Evolutionary conservation across 305 asterid species (phyloP).

Genomic region (Fraxinus angustifolia): DNA sequence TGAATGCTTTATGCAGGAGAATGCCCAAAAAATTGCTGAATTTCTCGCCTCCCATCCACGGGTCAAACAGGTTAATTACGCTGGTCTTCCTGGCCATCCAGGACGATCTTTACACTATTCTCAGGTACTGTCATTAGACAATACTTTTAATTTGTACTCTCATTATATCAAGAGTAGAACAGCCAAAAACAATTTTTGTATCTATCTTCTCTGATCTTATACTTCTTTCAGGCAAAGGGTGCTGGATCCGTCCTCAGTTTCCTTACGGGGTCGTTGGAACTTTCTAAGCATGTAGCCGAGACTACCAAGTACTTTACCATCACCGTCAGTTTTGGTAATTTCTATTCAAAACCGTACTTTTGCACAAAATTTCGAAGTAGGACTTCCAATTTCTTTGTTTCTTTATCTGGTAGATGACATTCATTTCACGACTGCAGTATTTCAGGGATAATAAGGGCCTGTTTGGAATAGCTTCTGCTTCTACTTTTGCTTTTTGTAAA

Average conservation of each 20-base stretch:
- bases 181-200: neutral
- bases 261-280: conserved; percentile 79
- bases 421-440: neutral
- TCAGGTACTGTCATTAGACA: conserved; percentile 50
- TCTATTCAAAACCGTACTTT: neutral
- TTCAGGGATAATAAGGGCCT: neutral
- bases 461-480: neutral
- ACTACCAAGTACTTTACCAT: conserved; percentile 76
- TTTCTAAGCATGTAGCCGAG: conserved; percentile 84
- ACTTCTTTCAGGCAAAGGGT: conserved; percentile 69
- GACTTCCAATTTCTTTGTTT: neutral
- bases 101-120: conserved; percentile 82
- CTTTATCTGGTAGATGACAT: neutral
- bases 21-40: conserved; percentile 87
- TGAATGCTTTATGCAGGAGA: conserved; percentile 48
- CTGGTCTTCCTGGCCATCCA: conserved; percentile 79
- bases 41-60: conserved; percentile 74
- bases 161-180: neutral
- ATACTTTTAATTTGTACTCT: neutral
- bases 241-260: conserved; percentile 97
- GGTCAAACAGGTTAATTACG: conserved; percentile 70
- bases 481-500: neutral
- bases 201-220: neutral
- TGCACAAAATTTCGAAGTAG: neutral
- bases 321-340: conserved; percentile 90